Percentiles rank a stretch among this genome's conserved stretches.
These are phyloP conservation scores for Raddia guianensis DNA, from an alignment of 176 grass and related monocot genomes.

Conservation along the genomic window DNA sequence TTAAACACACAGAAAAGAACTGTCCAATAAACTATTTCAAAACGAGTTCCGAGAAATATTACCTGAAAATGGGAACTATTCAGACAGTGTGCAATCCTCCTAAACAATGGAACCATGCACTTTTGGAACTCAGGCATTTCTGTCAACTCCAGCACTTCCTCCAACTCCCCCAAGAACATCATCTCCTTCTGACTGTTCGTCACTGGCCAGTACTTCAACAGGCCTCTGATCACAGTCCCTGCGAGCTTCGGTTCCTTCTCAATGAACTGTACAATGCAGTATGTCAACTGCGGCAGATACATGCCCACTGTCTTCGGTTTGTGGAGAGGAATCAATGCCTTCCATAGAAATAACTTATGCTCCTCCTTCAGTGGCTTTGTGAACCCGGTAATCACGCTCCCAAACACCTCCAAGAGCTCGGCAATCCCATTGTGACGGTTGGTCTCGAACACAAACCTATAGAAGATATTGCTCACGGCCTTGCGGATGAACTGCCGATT, in stretches of 20 bases:
- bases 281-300: constrained; percentile 80
- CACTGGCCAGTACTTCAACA: constrained; percentile 91
- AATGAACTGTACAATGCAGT: constrained; percentile 83
- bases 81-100: constrained; percentile 70
- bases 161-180: constrained; percentile 95
- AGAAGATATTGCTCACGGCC: constrained; percentile 86
- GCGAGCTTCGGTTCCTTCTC: constrained; percentile 87
- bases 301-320: constrained; percentile 67
- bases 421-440: constrained; percentile 83
- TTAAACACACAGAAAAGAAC: background rate
- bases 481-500: constrained; percentile 77
- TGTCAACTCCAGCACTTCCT: constrained; percentile 83
- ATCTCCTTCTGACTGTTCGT: constrained; percentile 95
- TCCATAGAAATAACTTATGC: constrained; percentile 86
- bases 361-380: constrained; percentile 86
- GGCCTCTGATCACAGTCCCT: constrained; percentile 78
- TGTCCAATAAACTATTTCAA: constrained; percentile 1
- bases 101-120: constrained; percentile 75
- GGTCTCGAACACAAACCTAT: constrained; percentile 75
- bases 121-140: constrained; percentile 83
- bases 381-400: constrained; percentile 82
- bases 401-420: constrained; percentile 80
- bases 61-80: constrained; percentile 98
- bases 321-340: constrained; percentile 77
- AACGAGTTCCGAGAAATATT: constrained; percentile 31